These are phyloP conservation scores for Holtermanniella nyarrowii DNA, from an alignment of 768 basidiomycete genomes.

Conservation along the genomic window DNA sequence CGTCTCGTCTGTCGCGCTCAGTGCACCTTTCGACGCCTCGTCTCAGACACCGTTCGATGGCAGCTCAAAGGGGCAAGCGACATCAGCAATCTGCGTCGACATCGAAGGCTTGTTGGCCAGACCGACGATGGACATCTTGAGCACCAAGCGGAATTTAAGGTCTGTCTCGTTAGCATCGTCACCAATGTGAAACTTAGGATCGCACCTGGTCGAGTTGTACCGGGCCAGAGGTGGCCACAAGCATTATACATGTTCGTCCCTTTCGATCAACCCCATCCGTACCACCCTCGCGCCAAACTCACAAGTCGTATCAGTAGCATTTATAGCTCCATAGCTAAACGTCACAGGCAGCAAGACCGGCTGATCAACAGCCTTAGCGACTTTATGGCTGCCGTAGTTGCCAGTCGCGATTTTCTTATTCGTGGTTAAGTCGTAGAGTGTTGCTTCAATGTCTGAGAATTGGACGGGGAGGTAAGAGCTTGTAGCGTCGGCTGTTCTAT, in stretches of 20 bases:
- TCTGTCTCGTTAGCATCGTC: conserved; percentile 12
- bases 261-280: neutral
- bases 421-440: conserved; percentile 61
- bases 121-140: conserved; percentile 63
- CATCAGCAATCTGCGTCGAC: conserved; percentile 53
- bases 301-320: conserved; percentile 78
- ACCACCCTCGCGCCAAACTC: conserved; percentile 13
- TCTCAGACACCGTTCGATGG: conserved; percentile 23
- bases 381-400: conserved; percentile 49
- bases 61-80: conserved; percentile 57
- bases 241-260: conserved; percentile 38
- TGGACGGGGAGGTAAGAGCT: conserved; percentile 67
- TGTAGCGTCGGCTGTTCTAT: conserved; percentile 52
- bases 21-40: too few relatives aligned
- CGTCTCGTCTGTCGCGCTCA: too few relatives aligned
- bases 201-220: conserved; percentile 29
- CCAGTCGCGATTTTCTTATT: conserved; percentile 59
- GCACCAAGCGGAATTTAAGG: conserved; percentile 55
- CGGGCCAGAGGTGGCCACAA: conserved; percentile 37
- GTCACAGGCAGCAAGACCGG: conserved; percentile 63
- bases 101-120: conserved; percentile 49
- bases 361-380: conserved; percentile 60
- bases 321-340: conserved; percentile 70
- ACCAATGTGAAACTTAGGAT: neutral
- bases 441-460: conserved; percentile 57